Conservation (phyloP, 495 filamentous ascomycete genomes). For the Aspergillus panamensis region DNA sequence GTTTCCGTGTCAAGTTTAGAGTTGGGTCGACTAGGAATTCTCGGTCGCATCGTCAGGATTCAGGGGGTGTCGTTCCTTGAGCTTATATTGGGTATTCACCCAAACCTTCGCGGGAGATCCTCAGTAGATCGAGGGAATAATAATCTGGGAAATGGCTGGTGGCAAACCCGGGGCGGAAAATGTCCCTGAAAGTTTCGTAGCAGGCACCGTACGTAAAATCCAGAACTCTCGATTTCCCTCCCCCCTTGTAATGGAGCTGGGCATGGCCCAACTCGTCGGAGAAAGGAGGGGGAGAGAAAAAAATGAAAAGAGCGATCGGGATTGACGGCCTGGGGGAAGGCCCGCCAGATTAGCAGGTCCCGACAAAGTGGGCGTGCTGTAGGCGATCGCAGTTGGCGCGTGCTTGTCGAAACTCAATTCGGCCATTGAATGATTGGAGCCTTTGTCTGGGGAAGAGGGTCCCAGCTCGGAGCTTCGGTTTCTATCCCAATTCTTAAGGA, state of each 20-base stretch:
- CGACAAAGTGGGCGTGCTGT: slow-evolving; percentile 34
- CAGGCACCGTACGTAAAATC: neutral
- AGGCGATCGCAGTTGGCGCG: slow-evolving; percentile 37
- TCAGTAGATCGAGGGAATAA: slow-evolving; percentile 34
- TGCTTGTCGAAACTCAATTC: slow-evolving; percentile 44
- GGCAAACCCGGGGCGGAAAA: neutral
- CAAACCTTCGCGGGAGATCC: slow-evolving; percentile 47
- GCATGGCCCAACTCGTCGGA: neutral
- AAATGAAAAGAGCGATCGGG: neutral
- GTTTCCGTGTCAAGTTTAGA: slow-evolving; percentile 9
- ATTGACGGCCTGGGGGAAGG: neutral
- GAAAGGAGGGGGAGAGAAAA: neutral
- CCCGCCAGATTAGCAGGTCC: slow-evolving; percentile 23
- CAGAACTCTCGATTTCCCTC: neutral
- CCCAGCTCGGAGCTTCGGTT: neutral
- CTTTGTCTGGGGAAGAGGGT: slow-evolving; percentile 12
- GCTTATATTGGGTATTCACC: slow-evolving; percentile 27
- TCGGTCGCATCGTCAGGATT: slow-evolving; percentile 26
- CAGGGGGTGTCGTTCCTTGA: slow-evolving; percentile 23
- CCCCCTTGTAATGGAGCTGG: neutral
- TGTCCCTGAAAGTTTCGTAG: neutral
- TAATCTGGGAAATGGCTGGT: neutral
- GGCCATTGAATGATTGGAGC: slow-evolving; percentile 3
- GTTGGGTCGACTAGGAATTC: slow-evolving; percentile 21
- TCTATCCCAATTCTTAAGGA: neutral